phyloP scores from a whole-genome alignment of 176 grass and related monocot species.

The Zea luxurians region DNA sequence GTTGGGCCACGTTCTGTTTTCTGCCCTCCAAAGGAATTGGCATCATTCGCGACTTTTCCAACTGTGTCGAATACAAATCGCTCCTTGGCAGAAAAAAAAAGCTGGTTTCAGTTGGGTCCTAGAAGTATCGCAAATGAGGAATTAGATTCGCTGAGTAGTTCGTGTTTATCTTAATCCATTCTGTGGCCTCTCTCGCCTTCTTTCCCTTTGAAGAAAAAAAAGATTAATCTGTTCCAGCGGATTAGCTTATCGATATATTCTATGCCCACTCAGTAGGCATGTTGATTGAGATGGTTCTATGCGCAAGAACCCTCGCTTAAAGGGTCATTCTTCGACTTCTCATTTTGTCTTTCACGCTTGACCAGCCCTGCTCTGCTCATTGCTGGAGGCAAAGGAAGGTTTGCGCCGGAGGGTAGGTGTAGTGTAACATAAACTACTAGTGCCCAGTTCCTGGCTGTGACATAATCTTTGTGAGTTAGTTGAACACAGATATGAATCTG shows the following conservation, averaged over 20 bases:
- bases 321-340: background rate
- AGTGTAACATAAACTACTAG: background rate
- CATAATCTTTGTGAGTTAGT: constrained; percentile 11
- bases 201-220: constrained; percentile 33
- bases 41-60: constrained; percentile 42
- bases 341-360: background rate
- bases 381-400: background rate
- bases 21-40: constrained; percentile 35
- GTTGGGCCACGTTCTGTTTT: background rate
- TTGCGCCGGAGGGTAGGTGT: constrained; percentile 24
- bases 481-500: constrained; percentile 32
- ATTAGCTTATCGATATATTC: constrained; percentile 53
- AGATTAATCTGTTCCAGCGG: constrained; percentile 33
- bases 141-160: constrained; percentile 47
- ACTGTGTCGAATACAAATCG: constrained; percentile 40
- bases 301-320: constrained; percentile 33
- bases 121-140: constrained; percentile 35
- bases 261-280: constrained; percentile 42
- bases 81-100: constrained; percentile 22
- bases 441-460: constrained; percentile 14
- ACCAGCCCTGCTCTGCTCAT: constrained; percentile 23
- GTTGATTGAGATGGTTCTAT: constrained; percentile 41
- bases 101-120: constrained; percentile 43
- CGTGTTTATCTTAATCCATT: constrained; percentile 50
- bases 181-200: constrained; percentile 25